Conservation (phyloP, 306 rosid genomes). For the Sechiopsis laciniata region DNA sequence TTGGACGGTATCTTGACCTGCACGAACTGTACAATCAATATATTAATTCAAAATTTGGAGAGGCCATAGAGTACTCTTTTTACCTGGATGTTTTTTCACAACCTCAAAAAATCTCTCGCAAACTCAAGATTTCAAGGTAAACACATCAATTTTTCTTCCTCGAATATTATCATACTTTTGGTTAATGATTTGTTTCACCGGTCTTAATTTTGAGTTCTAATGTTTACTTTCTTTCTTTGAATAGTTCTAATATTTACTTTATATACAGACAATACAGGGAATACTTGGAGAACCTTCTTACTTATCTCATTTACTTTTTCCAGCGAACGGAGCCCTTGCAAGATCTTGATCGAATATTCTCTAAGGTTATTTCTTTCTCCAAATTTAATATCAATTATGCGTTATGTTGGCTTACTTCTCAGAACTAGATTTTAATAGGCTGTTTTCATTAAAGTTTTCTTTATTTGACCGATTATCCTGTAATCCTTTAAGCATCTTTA, state of each 20-base stretch:
- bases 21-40: constrained; percentile 71
- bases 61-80: constrained; percentile 83
- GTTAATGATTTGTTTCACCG: constrained; percentile 9
- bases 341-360: constrained; percentile 81
- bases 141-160: background rate
- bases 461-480: too few relatives aligned
- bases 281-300: constrained; percentile 62
- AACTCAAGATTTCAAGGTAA: constrained; percentile 64
- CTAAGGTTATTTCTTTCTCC: constrained; percentile 45
- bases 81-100: constrained; percentile 74
- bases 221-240: background rate
- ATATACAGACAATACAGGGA: constrained; percentile 72
- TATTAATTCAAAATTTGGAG: constrained; percentile 87
- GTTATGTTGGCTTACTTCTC: constrained; percentile 1
- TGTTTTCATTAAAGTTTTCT: background rate
- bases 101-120: constrained; percentile 63
- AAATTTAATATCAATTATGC: background rate
- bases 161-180: background rate
- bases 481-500: too few relatives aligned
- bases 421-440: constrained; percentile 5
- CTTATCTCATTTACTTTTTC: constrained; percentile 65
- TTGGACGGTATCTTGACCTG: constrained; percentile 81
- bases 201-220: background rate
- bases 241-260: constrained; percentile 15
- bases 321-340: constrained; percentile 95